phyloP scores from a whole-genome alignment of 129 eudicot species.

The Ambrosia artemisiifolia region DNA sequence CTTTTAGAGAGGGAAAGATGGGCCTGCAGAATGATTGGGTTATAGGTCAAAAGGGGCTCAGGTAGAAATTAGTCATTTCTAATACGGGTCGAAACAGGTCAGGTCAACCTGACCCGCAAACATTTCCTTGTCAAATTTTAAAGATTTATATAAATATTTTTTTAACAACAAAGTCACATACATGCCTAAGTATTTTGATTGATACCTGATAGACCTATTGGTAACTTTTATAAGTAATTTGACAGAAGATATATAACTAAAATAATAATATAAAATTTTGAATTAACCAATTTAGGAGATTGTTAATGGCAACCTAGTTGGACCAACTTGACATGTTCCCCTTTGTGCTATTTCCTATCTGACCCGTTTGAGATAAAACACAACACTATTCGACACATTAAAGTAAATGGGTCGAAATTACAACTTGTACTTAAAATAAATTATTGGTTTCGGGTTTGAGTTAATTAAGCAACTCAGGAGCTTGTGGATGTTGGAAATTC shows the following conservation, averaged over 20 bases:
- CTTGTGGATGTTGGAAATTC: conserved; percentile 78
- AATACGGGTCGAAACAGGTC: not conserved
- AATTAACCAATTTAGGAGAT: not conserved
- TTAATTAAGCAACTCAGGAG: conserved; percentile 47
- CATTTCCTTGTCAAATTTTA: not conserved
- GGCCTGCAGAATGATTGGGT: not conserved
- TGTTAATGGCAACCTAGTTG: not conserved
- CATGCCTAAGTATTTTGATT: not conserved
- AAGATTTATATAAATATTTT: not conserved
- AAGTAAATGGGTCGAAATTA: not conserved
- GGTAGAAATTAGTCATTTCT: not conserved
- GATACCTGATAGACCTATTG: not conserved
- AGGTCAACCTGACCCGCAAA: not conserved
- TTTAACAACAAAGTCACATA: not conserved
- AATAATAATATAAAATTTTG: not conserved
- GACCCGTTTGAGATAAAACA: conserved; percentile 1
- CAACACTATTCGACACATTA: not conserved
- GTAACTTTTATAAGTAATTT: not conserved
- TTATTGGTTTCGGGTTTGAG: not conserved
- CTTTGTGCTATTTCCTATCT: not conserved
- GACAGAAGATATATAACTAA: not conserved
- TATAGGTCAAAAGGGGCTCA: not conserved
- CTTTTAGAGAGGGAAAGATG: not conserved
- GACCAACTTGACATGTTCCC: not conserved
- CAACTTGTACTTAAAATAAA: not conserved